These are phyloP conservation scores for Aureoboletus auriporus DNA, from an alignment of 768 basidiomycete species.

Conservation along the genomic window DNA sequence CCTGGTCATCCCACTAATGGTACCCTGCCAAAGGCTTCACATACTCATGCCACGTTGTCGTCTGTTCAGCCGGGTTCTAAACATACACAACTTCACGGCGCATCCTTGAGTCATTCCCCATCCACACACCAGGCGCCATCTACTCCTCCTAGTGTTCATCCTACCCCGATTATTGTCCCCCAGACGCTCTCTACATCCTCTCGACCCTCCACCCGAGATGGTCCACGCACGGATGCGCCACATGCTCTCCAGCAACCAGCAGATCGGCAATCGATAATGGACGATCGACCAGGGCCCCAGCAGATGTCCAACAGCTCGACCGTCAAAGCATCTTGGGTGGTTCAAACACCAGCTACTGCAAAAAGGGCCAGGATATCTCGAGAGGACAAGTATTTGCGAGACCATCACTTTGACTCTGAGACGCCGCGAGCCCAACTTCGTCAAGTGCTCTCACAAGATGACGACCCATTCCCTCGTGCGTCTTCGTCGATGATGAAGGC, in stretches of 20 bases:
- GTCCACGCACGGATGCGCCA: conserved; percentile 6
- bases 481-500: conserved; percentile 27
- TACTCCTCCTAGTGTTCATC: conserved; percentile 13
- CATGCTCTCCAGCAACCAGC: conserved; percentile 5
- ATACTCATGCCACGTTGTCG: conserved; percentile 4
- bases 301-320: conserved; percentile 18
- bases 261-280: conserved; percentile 10
- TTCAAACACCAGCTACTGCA: conserved; percentile 25
- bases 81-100: conserved; percentile 14
- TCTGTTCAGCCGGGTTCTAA: conserved; percentile 26
- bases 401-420: conserved; percentile 16
- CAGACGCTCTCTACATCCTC: conserved; percentile 21
- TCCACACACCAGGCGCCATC: conserved; percentile 18
- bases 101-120: conserved; percentile 6
- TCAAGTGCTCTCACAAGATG: conserved; percentile 30
- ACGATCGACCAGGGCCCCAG: conserved; percentile 9
- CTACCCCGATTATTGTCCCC: conserved; percentile 19
- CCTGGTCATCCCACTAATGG: conserved; percentile 11
- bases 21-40: conserved; percentile 14
- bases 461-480: conserved; percentile 19
- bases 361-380: conserved; percentile 17
- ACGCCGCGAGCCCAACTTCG: conserved; percentile 27
- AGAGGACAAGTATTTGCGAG: conserved; percentile 29
- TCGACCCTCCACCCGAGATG: conserved; percentile 25
- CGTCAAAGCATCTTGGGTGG: conserved; percentile 30